Evolutionary conservation across 495 filamentous ascomycete species (phyloP).

Genomic region (Penicillium alfredii): DNA sequence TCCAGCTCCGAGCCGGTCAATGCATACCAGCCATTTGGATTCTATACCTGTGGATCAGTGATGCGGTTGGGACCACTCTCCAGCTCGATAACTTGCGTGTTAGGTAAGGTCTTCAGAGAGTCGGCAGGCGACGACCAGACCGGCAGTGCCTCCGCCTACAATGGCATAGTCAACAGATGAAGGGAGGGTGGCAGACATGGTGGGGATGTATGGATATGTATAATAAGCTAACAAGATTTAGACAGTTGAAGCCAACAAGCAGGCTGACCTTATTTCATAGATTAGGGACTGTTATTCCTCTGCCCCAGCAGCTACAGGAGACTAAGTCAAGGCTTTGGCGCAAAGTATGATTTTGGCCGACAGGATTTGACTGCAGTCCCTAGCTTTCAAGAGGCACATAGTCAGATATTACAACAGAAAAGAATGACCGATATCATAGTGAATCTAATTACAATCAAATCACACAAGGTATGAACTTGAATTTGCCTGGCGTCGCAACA

Average conservation of each 20-base stretch:
- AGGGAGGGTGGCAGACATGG: no score
- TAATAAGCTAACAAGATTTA: no score
- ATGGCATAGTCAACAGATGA: constrained; percentile 26
- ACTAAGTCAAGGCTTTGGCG: no score
- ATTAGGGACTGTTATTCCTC: no score
- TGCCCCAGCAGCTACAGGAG: no score
- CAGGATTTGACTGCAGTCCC: no score
- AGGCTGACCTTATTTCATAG: no score
- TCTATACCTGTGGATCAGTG: constrained; percentile 35
- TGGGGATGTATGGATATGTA: no score
- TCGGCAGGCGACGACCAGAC: constrained; percentile 43
- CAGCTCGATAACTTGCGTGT: constrained; percentile 44
- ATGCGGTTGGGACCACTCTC: constrained; percentile 46
- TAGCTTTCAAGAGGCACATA: no score
- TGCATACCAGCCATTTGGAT: constrained; percentile 34
- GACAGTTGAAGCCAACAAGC: no score
- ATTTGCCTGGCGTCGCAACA: background rate
- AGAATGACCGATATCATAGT: constrained; percentile 1
- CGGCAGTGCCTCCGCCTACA: constrained; percentile 42
- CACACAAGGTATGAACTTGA: constrained; percentile 1
- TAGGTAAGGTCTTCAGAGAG: constrained; percentile 39
- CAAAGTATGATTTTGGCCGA: no score
- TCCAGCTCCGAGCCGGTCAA: constrained; percentile 45
- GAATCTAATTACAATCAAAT: constrained; percentile 9
- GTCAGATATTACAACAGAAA: no score